phyloP scores from a whole-genome alignment of 345 rosid species.

The Garcia nutans region DNA sequence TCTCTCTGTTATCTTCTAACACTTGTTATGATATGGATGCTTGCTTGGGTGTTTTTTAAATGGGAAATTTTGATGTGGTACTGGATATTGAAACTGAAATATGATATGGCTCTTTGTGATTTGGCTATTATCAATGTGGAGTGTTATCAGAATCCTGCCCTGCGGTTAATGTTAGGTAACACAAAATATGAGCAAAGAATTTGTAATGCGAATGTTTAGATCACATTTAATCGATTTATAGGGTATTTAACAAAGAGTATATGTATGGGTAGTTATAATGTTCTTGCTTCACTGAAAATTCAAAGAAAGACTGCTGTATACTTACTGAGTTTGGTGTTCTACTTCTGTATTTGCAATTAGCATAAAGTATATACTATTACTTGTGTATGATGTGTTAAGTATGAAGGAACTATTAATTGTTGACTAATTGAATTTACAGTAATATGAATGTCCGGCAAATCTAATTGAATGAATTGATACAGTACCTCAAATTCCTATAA shows the following conservation, averaged over 20 bases:
- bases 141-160: background rate
- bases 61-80: background rate
- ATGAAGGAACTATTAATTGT: background rate
- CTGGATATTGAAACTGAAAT: background rate
- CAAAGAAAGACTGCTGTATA: background rate
- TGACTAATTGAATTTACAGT: background rate
- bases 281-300: background rate
- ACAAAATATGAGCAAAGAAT: background rate
- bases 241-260: background rate
- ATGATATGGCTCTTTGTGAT: slow-evolving; percentile 8
- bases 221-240: background rate
- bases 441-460: background rate
- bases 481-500: background rate
- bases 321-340: no score
- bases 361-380: no score
- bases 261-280: no score
- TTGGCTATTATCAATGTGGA: background rate
- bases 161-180: background rate
- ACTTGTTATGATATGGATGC: background rate
- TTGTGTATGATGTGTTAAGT: background rate
- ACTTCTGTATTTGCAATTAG: no score
- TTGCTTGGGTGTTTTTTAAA: background rate
- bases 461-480: background rate
- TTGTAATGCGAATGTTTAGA: no score
- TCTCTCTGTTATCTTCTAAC: background rate